Evolutionary conservation across 306 rosid genomes (phyloP), one percentile per base, ranked within the genome.

Genomic region (Quillaja saponaria): DNA sequence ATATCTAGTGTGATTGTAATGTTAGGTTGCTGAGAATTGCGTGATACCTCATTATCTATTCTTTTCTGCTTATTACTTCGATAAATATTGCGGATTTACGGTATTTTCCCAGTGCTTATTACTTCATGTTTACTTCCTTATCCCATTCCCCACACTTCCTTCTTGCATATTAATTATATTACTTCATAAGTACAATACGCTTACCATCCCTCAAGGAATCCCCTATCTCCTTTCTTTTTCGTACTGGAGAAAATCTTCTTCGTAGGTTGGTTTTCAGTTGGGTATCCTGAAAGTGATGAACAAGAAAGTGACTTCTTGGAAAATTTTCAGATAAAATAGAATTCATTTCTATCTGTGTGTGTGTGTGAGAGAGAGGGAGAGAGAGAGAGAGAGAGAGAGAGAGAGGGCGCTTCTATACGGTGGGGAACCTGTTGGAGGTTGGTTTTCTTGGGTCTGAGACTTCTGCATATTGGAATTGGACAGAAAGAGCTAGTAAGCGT

Each of bases 121-220:
- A 13, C 28, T 46, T 37, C 31, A 2, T 25, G 31, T 25, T 2
- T 25, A 25, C 31, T 25, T 25, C 3, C 16, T 3, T 3, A 6
- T 3, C 12, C 48, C 0, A 3, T 42, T 10, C 13, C 8, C 40
- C 8, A 10, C 14, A 19, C 13, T 56, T 10, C 8, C 8, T 42
- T 35, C 61, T 38, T 17, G 57, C 51, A 35, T 17, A 53, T 37
- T 35, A 51, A 6, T 18, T 54, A 25, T 61, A 48, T 48, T 17
- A 14, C 8, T 34, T 8, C 17, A 12, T 9, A 63, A 41, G 33
- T 10, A 37, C 2, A 49, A 13, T n/a, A 28, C 21, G 64, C 65
- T 53, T 63, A 89, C 96, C 96, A 89, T 76, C 96, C 96, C 67
- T 89, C 95, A 34, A 86, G 77, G 82, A 86, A 89, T 60, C 95